phyloP scores from a whole-genome alignment of 2,329 filamentous ascomycete genomes.

The Cladosporium oxysporum region DNA sequence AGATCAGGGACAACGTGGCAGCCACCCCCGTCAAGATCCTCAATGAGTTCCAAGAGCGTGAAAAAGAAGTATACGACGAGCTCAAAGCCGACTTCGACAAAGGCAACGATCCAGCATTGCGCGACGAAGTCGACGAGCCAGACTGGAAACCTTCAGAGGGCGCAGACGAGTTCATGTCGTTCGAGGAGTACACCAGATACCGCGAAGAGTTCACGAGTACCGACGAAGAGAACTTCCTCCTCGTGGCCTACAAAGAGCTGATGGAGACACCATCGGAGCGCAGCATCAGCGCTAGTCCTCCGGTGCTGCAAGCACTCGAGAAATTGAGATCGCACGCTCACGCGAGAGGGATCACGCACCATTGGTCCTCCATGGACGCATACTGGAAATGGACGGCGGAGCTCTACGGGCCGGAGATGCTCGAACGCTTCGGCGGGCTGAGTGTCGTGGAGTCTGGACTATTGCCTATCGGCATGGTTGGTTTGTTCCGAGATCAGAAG shows the following conservation, averaged over 20 bases:
- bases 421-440: conserved; percentile 30
- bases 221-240: background rate
- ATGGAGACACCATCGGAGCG: background rate
- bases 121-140: conserved; percentile 36
- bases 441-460: conserved; percentile 31
- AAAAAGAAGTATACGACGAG: background rate
- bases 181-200: conserved; percentile 47
- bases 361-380: conserved; percentile 28
- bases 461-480: conserved; percentile 32
- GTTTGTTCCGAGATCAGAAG: conserved; percentile 30
- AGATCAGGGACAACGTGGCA: conserved; percentile 49
- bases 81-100: conserved; percentile 2
- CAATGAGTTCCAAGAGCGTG: background rate
- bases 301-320: background rate
- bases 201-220: conserved; percentile 41
- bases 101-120: conserved; percentile 29
- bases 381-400: conserved; percentile 52
- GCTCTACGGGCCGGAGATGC: conserved; percentile 31
- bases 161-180: conserved; percentile 44
- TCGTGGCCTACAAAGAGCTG: conserved; percentile 39
- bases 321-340: background rate
- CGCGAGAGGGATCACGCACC: conserved; percentile 26
- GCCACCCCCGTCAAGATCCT: conserved; percentile 38
- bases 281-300: background rate
- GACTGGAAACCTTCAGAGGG: conserved; percentile 41